phyloP scores from a whole-genome alignment of 495 filamentous ascomycete species.

The Penicillium lagena region DNA sequence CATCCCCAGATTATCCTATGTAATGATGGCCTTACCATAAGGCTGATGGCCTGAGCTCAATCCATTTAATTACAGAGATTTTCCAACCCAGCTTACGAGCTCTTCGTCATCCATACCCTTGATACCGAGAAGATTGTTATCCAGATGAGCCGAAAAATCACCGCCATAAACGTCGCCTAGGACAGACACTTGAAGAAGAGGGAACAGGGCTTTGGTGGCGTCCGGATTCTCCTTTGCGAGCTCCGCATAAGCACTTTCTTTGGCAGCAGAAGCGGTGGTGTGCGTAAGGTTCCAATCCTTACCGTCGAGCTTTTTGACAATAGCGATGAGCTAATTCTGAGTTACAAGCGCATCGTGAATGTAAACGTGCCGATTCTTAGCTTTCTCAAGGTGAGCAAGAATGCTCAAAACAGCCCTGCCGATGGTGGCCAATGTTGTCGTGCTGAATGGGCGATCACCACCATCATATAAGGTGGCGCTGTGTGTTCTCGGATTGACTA shows the following conservation, averaged over 20 bases:
- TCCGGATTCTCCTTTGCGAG: no score
- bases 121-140: background rate
- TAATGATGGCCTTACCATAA: no score
- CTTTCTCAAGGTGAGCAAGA: background rate
- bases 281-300: background rate
- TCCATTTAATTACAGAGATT: background rate
- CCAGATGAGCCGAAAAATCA: slow-evolving; percentile 1
- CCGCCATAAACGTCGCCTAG: background rate
- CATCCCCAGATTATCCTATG: no score
- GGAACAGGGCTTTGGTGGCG: no score
- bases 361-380: slow-evolving; percentile 4
- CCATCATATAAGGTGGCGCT: slow-evolving; percentile 9
- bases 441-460: slow-evolving; percentile 3
- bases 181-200: background rate
- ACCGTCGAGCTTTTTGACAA: background rate
- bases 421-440: slow-evolving; percentile 2
- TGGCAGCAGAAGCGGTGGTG: background rate
- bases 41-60: no score
- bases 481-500: slow-evolving; percentile 1
- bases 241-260: background rate
- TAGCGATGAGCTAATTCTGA: slow-evolving; percentile 1
- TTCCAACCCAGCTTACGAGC: background rate
- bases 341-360: slow-evolving; percentile 2
- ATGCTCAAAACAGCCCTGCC: slow-evolving; percentile 3
- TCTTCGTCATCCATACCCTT: background rate